Base-by-base conservation (phyloP, 1,284 basidiomycete species). In the Phylloboletellus chloephorus region DNA sequence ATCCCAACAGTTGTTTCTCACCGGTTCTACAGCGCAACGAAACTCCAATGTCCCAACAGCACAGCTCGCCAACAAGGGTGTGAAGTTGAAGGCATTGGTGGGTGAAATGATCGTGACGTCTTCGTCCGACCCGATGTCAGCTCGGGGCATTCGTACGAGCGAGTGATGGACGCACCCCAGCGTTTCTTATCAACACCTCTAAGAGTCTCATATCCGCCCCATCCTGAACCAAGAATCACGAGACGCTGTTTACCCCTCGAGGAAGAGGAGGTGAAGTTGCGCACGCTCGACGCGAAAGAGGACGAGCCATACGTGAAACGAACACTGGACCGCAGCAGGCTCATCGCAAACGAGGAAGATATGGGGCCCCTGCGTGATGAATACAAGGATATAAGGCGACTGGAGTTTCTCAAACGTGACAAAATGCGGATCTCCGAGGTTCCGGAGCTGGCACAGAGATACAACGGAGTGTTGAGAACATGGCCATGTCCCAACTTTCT, bases 41-140 rank as follows among this genome's bases (percentile, higher is more conserved):
- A 86, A 88, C 51, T 91, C 87, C 35, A 92, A 67, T 1, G 88
- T 90, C 5, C 89, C 89, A 20, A 90, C 87, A 2, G 86, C 76
- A 44, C 82, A 83, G 31, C 82, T 72, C 0, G 86, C 85, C 10
- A 89, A 69, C 25, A 91, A 64, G 0, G 88, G 88, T 0, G 88
- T 91, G 57, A 90, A 90, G 53, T 88, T 87, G 67, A 91, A 90
- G 60, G 88, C 83, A 22, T 78, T 79, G 39, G 72, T 82, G 1
- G 88, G 84, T 1, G 85, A 86, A 26, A 91, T 57, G 31, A 88
- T 63, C 0, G 77, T 81, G 9, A 87, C 78, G 52, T 84, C 82
- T 83, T 50, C 6, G 37, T 5, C 38, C 38, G 13, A 54, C 30
- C 7, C 50, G 13, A 17, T 17, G 38, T 53, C 4, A 62, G 47